phyloP scores from a whole-genome alignment of 257 asterid genomes.

The Solanum bulbocastanum region DNA sequence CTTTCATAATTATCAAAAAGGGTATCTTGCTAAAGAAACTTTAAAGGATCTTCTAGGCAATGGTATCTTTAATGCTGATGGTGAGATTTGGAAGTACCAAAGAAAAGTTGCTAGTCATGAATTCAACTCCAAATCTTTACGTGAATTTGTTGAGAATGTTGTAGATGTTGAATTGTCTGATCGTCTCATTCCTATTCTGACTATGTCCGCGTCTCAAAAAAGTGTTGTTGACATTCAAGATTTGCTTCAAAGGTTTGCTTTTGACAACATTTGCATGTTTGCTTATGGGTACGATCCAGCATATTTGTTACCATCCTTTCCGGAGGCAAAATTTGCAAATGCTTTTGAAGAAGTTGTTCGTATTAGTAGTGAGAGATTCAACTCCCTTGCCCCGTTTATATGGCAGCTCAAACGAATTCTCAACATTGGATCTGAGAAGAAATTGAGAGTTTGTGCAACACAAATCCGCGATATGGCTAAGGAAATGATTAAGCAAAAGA shows the following conservation, averaged over 20 bases:
- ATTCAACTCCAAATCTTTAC: constrained; percentile 44
- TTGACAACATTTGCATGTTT: constrained; percentile 10
- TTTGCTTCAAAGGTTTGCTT: constrained; percentile 2
- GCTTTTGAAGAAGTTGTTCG: constrained; percentile 4
- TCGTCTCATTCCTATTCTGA: constrained; percentile 35
- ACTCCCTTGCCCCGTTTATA: not conserved
- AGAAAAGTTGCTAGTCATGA: constrained; percentile 57
- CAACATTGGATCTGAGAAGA: constrained; percentile 6
- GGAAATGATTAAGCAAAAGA: not conserved
- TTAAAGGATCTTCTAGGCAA: constrained; percentile 46
- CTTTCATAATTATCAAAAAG: constrained; percentile 45
- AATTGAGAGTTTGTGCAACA: not conserved
- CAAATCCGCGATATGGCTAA: constrained; percentile 7
- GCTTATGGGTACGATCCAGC: constrained; percentile 8
- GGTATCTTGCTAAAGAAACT: constrained; percentile 11
- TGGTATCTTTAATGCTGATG: constrained; percentile 58
- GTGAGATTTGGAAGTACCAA: constrained; percentile 44
- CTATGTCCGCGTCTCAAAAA: constrained; percentile 1
- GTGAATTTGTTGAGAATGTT: constrained; percentile 31
- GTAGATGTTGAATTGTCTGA: constrained; percentile 35
- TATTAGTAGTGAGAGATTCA: not conserved
- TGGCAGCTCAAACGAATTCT: constrained; percentile 2
- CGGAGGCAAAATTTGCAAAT: not conserved
- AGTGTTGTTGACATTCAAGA: not conserved
- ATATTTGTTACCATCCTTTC: constrained; percentile 4